These are phyloP conservation scores for Taiwanofungus camphoratus DNA, from an alignment of 1,284 basidiomycete genomes.

Conservation along the genomic window DNA sequence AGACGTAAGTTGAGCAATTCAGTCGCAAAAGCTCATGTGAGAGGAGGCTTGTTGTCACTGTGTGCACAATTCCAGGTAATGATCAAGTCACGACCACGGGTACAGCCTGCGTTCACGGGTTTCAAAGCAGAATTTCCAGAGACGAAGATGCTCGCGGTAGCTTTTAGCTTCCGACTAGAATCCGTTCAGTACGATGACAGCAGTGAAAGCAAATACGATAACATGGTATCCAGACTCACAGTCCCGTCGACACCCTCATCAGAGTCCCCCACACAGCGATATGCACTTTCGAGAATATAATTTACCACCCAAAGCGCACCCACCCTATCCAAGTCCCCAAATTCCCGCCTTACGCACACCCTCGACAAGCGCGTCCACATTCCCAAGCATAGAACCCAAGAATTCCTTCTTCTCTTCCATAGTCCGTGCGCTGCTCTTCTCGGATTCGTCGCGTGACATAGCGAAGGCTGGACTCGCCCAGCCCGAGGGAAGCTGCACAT, in stretches of 20 bases:
- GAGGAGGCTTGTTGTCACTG: too few relatives aligned
- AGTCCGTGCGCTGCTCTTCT: conserved; percentile 37
- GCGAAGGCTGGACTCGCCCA: conserved; percentile 3
- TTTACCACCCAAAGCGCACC: conserved; percentile 1
- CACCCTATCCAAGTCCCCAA: conserved; percentile 52
- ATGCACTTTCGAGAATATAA: background rate
- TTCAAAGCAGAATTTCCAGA: too few relatives aligned
- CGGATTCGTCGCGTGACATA: conserved; percentile 8
- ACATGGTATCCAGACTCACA: conserved; percentile 1
- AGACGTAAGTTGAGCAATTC: too few relatives aligned
- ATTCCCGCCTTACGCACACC: conserved; percentile 79
- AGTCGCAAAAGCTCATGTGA: too few relatives aligned
- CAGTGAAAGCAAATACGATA: conserved; percentile 10
- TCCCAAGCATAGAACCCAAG: conserved; percentile 75
- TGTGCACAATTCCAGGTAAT: too few relatives aligned
- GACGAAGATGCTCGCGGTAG: too few relatives aligned
- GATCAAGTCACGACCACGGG: too few relatives aligned
- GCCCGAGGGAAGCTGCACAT: conserved; percentile 6
- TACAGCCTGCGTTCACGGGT: too few relatives aligned
- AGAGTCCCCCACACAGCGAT: background rate
- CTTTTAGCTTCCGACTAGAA: too few relatives aligned
- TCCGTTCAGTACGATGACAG: conserved; percentile 2
- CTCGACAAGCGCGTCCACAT: conserved; percentile 83
- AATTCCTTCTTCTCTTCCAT: conserved; percentile 84
- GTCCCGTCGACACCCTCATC: background rate